phyloP scores from a whole-genome alignment of 805 yeast genomes.

The Myxozyma neotropica region DNA sequence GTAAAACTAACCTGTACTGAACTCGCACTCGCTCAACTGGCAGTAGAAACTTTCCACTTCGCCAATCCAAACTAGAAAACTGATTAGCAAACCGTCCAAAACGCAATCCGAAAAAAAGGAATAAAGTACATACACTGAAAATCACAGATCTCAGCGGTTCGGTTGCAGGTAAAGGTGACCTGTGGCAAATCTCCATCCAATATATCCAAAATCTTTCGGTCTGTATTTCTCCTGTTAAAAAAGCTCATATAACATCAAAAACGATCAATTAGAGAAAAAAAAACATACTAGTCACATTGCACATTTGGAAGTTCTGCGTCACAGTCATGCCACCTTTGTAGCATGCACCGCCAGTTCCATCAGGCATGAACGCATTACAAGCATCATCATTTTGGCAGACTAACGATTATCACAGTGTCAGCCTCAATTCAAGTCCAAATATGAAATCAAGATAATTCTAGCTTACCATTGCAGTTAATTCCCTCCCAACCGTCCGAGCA shows the following conservation, averaged over 20 bases:
- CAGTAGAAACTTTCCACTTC: conserved; percentile 88
- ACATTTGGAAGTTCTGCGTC: conserved; percentile 80
- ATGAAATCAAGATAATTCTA: not conserved
- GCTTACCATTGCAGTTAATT: conserved; percentile 70
- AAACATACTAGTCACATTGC: conserved; percentile 74
- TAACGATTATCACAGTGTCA: not conserved
- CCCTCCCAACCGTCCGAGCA: conserved; percentile 93
- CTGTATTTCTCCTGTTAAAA: not conserved
- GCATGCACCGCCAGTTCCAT: conserved; percentile 82
- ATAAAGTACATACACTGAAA: conserved; percentile 58
- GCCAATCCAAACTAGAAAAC: conserved; percentile 73
- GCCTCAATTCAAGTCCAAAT: not conserved
- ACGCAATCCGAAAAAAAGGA: no score
- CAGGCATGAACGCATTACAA: conserved; percentile 88
- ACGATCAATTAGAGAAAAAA: conserved; percentile 37
- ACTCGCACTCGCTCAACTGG: conserved; percentile 72
- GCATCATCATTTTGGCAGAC: conserved; percentile 71
- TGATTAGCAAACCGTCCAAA: not conserved
- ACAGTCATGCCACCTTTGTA: conserved; percentile 83
- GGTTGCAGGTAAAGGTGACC: conserved; percentile 87
- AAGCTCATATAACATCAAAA: not conserved
- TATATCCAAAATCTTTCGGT: conserved; percentile 75
- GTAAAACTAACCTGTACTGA: conserved; percentile 57
- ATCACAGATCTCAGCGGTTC: conserved; percentile 65
- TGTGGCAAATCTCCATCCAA: conserved; percentile 83